A percentile compares a stretch with the other conserved stretches of the same genome.
Evolutionary conservation across 2,329 filamentous ascomycete species (phyloP).

Genomic region (Xylaria hypoxylon): DNA sequence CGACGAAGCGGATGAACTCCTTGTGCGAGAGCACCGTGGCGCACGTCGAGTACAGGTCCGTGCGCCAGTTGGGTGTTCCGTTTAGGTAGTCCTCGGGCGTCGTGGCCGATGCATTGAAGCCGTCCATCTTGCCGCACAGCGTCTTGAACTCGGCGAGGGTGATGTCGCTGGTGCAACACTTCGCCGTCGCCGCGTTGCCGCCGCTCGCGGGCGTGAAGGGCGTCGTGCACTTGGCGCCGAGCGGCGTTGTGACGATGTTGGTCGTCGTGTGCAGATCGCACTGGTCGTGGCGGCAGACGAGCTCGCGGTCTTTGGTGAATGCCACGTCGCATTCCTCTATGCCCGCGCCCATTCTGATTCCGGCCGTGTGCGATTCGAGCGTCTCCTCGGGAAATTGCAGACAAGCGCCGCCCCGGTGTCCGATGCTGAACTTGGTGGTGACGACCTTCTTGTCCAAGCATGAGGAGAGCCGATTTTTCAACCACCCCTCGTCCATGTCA

Average conservation of each 20-base stretch:
- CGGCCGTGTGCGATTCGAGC: conserved; percentile 68
- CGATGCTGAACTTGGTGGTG: conserved; percentile 68
- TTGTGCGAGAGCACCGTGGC: conserved; percentile 70
- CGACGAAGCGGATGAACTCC: conserved; percentile 70
- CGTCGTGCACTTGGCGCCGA: conserved; percentile 71
- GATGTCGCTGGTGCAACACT: conserved; percentile 79
- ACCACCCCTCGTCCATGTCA: conserved; percentile 68
- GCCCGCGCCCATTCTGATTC: conserved; percentile 74
- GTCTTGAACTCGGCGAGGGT: conserved; percentile 74
- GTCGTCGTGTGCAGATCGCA: conserved; percentile 77
- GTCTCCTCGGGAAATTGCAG: conserved; percentile 75
- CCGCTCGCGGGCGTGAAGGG: conserved; percentile 69
- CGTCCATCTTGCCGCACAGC: conserved; percentile 79
- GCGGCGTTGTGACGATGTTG: conserved; percentile 71
- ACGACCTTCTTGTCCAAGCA: conserved; percentile 67
- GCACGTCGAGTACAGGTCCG: conserved; percentile 74
- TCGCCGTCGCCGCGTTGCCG: conserved; percentile 66
- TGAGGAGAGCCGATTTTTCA: conserved; percentile 69
- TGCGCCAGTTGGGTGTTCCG: conserved; percentile 71
- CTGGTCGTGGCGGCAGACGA: conserved; percentile 76
- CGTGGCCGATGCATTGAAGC: conserved; percentile 67
- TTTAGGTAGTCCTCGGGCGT: conserved; percentile 68
- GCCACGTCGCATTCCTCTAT: conserved; percentile 76
- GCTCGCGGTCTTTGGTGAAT: conserved; percentile 72
- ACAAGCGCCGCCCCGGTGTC: conserved; percentile 71